A percentile compares a stretch with the other conserved stretches of the same genome.
Conservation (phyloP, 192 early-diverging fungal species). For the Coemansia sp. region DNA sequence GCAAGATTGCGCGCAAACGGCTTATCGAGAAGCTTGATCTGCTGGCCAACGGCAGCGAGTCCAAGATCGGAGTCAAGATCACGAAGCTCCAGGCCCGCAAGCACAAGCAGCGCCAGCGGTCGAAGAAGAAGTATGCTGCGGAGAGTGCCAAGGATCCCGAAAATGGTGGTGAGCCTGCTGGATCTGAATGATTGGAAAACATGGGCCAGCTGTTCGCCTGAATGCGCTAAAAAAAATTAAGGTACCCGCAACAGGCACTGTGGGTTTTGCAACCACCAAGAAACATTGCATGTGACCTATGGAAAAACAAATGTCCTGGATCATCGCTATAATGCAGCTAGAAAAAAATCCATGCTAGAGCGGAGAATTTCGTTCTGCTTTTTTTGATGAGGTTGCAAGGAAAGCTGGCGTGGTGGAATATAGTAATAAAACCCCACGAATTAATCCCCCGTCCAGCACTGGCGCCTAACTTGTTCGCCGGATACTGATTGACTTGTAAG, state of each 20-base stretch:
- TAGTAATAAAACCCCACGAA: neutral
- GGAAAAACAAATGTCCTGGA: neutral
- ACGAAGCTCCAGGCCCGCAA: conserved; percentile 63
- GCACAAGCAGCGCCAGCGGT: conserved; percentile 56
- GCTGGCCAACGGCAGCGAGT: conserved; percentile 61
- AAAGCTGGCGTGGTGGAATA: neutral
- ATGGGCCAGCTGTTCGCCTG: neutral
- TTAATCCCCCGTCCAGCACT: no score
- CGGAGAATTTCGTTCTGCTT: neutral
- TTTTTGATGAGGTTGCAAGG: no score
- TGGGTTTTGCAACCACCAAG: neutral
- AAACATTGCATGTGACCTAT: neutral
- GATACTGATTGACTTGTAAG: no score
- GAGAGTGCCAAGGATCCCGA: neutral
- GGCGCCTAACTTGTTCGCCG: no score
- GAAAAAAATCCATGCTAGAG: neutral
- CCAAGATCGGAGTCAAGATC: conserved; percentile 63
- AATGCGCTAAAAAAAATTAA: neutral
- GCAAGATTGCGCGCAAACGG: conserved; percentile 68
- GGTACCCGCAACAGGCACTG: neutral
- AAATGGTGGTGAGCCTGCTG: neutral
- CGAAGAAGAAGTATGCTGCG: conserved; percentile 60
- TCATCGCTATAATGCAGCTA: no score
- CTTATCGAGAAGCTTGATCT: conserved; percentile 70
- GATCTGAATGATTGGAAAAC: no score